A percentile compares a stretch with the other conserved stretches of the same genome.
These are phyloP conservation scores for Hura crepitans DNA, from an alignment of 441 rosid genomes.

Conservation along the genomic window DNA sequence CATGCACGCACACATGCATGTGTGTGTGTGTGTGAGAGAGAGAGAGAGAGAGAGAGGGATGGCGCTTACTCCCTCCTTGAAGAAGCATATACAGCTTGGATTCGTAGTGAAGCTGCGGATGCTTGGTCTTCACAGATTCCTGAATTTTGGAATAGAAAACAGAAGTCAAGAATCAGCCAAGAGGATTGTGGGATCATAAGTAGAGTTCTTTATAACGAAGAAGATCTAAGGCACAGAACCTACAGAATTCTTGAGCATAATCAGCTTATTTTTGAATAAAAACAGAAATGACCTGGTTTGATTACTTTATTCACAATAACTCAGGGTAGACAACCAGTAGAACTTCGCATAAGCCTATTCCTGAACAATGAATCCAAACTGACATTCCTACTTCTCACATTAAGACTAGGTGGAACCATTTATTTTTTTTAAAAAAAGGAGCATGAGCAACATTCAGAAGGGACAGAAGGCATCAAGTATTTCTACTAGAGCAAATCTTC, in stretches of 20 bases:
- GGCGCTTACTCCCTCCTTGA: conserved; percentile 88
- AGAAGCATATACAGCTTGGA: conserved; percentile 94
- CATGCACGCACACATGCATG: too few species aligned
- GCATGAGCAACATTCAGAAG: neutral
- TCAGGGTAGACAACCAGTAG: neutral
- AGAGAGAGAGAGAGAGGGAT: conserved; percentile 12
- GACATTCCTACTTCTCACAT: neutral
- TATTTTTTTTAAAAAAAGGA: too few species aligned
- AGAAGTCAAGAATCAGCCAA: conserved; percentile 1
- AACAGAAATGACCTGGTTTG: neutral
- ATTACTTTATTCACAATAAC: neutral
- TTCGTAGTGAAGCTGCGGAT: conserved; percentile 98
- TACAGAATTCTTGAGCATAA: neutral
- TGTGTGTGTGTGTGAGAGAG: neutral
- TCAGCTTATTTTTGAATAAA: neutral
- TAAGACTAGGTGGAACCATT: neutral
- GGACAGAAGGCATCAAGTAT: neutral
- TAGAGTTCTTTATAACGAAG: neutral
- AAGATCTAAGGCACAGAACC: neutral
- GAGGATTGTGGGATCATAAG: neutral
- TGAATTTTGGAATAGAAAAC: conserved; percentile 30
- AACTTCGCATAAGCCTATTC: neutral
- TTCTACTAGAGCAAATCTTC: neutral
- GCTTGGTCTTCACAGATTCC: conserved; percentile 92
- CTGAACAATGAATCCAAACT: neutral